A percentile compares a stretch with the other conserved stretches of the same genome.
Conservation (phyloP, 495 filamentous ascomycete genomes). For the Delitschia confertaspora region DNA sequence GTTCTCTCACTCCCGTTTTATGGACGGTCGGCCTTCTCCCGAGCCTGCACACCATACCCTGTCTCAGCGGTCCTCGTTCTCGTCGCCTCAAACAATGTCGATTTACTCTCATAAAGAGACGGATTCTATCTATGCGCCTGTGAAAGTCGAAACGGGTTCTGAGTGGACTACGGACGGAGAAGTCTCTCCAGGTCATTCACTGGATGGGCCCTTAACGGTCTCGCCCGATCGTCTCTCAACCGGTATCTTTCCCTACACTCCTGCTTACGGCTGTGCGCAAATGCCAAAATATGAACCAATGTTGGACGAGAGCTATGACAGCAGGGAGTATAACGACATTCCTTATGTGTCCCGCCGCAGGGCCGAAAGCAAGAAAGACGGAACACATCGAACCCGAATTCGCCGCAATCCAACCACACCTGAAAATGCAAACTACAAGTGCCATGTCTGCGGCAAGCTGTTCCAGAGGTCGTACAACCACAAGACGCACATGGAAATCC, state of each 20-base stretch:
- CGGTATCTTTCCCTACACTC: conserved; percentile 9
- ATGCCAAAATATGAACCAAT: conserved; percentile 4
- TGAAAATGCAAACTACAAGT: conserved; percentile 69
- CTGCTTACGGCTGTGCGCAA: conserved; percentile 11
- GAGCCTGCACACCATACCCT: not conserved
- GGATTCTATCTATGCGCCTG: conserved; percentile 8
- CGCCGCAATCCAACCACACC: conserved; percentile 56
- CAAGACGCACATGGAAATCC: conserved; percentile 81
- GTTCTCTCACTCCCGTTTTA: not conserved
- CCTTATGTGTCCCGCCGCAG: too few relatives aligned
- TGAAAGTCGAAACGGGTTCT: conserved; percentile 17
- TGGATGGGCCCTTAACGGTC: conserved; percentile 10
- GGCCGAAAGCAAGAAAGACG: too few relatives aligned
- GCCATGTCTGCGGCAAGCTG: conserved; percentile 64
- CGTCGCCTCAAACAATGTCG: conserved; percentile 19
- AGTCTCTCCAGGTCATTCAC: not conserved
- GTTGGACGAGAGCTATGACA: conserved; percentile 2
- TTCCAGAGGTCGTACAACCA: conserved; percentile 89
- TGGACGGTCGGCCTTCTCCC: not conserved
- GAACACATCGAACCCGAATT: conserved; percentile 28
- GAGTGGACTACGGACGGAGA: conserved; percentile 15
- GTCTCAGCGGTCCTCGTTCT: conserved; percentile 25
- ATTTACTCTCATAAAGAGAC: conserved; percentile 20
- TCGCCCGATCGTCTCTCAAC: conserved; percentile 20
- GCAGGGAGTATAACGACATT: not conserved